Conservation (phyloP, 179 eudicot species). For the Monotropa hypopitys region DNA sequence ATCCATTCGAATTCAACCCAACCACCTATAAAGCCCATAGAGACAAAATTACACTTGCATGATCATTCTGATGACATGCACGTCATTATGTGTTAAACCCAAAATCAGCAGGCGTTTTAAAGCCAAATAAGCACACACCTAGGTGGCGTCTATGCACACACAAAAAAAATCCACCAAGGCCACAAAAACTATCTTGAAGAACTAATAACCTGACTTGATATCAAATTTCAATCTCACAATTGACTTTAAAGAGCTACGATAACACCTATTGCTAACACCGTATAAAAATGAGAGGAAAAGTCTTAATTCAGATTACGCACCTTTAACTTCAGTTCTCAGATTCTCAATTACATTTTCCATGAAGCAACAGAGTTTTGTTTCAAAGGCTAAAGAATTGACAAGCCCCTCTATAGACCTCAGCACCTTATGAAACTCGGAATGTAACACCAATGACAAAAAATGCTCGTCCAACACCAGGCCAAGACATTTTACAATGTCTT, state of each 20-base stretch:
- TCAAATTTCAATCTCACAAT: background rate
- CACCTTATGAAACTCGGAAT: slow-evolving; percentile 56
- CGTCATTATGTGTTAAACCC: too few relatives aligned
- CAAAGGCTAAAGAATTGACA: slow-evolving; percentile 42
- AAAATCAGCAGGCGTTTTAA: too few relatives aligned
- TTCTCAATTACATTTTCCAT: slow-evolving; percentile 37
- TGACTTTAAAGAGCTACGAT: background rate
- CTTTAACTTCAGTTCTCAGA: slow-evolving; percentile 29
- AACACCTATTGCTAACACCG: background rate
- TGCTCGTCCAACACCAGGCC: slow-evolving; percentile 74
- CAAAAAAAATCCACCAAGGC: background rate
- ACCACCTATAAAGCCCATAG: too few relatives aligned
- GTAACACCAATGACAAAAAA: slow-evolving; percentile 66
- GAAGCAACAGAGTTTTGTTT: slow-evolving; percentile 48
- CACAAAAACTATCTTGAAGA: background rate
- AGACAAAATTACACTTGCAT: too few relatives aligned
- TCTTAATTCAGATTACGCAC: slow-evolving; percentile 11
- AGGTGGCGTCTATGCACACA: background rate
- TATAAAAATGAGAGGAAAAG: background rate
- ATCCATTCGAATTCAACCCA: too few relatives aligned
- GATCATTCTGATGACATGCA: too few relatives aligned
- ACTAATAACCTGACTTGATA: background rate
- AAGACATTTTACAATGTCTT: slow-evolving; percentile 38
- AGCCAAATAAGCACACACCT: too few relatives aligned
- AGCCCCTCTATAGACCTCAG: slow-evolving; percentile 39